Conservation (phyloP, 768 basidiomycete genomes). For the Auricularia heimuer region DNA sequence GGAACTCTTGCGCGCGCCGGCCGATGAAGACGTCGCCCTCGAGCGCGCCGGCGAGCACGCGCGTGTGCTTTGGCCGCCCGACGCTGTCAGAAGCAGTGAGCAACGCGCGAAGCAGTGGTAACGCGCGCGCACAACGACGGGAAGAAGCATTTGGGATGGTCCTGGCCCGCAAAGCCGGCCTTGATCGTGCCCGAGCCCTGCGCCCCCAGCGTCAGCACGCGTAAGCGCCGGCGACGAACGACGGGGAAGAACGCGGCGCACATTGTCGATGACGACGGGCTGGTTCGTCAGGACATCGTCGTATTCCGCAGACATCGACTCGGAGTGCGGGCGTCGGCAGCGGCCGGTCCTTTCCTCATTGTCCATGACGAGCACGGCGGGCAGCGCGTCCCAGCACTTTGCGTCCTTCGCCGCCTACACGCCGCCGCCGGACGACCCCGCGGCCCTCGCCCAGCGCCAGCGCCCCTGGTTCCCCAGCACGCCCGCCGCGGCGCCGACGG, state of each 20-base stretch:
- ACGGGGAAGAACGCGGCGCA: constrained; percentile 28
- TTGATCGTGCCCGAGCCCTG: constrained; percentile 98
- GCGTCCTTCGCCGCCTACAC: constrained; percentile 14
- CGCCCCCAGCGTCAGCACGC: constrained; percentile 5
- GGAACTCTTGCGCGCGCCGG: constrained; percentile 85
- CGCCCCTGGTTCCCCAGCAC: constrained; percentile 45
- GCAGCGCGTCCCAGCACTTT: constrained; percentile 2
- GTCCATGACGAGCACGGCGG: neutral
- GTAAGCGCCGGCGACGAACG: neutral
- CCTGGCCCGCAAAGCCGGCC: constrained; percentile 97
- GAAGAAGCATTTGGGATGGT: constrained; percentile 99
- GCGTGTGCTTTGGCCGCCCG: constrained; percentile 92
- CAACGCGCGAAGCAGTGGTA: too few species aligned
- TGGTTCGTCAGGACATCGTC: constrained; percentile 96
- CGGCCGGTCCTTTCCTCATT: neutral
- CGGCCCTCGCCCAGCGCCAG: constrained; percentile 14
- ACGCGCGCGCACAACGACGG: constrained; percentile 76
- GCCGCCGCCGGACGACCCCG: constrained; percentile 49
- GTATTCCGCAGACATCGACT: constrained; percentile 69
- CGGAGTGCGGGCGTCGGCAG: too few species aligned
- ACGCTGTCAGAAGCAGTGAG: constrained; percentile 41
- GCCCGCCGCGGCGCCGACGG: constrained; percentile 15
- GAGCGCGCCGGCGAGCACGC: constrained; percentile 95
- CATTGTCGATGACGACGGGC: constrained; percentile 98
- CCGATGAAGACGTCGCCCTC: constrained; percentile 98